Percentiles rank a stretch among this genome's conserved stretches.
Evolutionary conservation across 768 basidiomycete genomes (phyloP).

Genomic region (Lepiota subincarnata): DNA sequence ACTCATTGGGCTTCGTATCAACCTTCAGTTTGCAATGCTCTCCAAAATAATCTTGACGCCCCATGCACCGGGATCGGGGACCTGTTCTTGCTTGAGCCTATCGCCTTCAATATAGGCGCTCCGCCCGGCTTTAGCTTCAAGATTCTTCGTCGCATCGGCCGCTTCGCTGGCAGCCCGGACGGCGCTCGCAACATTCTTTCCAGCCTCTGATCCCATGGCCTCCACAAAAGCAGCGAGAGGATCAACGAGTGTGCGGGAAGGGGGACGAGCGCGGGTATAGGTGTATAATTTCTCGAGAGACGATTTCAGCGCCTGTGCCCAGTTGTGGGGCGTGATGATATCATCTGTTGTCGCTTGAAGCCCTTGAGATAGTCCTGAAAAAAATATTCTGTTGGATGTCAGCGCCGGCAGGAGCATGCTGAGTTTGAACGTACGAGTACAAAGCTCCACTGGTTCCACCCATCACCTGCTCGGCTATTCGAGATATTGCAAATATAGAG

Average conservation of each 20-base stretch:
- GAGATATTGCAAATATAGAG: slow-evolving; percentile 64
- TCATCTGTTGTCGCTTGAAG: slow-evolving; percentile 40
- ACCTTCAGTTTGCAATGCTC: slow-evolving; percentile 30
- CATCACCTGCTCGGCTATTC: slow-evolving; percentile 80
- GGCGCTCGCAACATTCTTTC: slow-evolving; percentile 41
- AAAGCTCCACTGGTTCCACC: slow-evolving; percentile 89
- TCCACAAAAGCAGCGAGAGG: slow-evolving; percentile 77
- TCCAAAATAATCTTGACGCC: slow-evolving; percentile 76
- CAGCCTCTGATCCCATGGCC: slow-evolving; percentile 27
- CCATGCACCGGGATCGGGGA: slow-evolving; percentile 91
- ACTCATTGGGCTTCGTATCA: too few relatives aligned
- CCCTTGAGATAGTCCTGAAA: slow-evolving; percentile 79
- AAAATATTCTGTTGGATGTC: slow-evolving; percentile 68
- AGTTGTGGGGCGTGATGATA: slow-evolving; percentile 46
- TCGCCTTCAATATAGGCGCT: slow-evolving; percentile 82
- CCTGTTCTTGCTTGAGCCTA: slow-evolving; percentile 53
- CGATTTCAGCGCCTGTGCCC: slow-evolving; percentile 53
- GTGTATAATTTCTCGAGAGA: slow-evolving; percentile 66
- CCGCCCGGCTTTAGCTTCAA: slow-evolving; percentile 83
- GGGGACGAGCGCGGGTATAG: slow-evolving; percentile 86
- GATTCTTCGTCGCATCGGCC: slow-evolving; percentile 67
- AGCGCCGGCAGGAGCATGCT: not conserved
- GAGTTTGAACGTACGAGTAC: slow-evolving; percentile 64
- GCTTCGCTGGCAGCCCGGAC: slow-evolving; percentile 59
- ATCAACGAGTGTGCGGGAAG: slow-evolving; percentile 91